Evolutionary conservation across 129 eudicot species (phyloP).

Genomic region (Cynara cardunculus): DNA sequence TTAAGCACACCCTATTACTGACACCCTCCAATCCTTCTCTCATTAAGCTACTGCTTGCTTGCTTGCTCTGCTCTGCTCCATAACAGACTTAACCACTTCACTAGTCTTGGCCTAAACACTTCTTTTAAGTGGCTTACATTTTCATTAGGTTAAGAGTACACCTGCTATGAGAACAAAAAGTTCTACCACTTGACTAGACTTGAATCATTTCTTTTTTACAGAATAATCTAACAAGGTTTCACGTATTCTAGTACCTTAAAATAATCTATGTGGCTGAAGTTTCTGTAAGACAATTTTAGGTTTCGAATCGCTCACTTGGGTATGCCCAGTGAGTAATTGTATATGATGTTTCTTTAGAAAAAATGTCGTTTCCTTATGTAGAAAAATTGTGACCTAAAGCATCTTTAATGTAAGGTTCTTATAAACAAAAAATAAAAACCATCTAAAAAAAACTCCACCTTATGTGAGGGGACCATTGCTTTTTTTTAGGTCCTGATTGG

Average conservation of each 20-base stretch:
- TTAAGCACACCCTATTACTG: not conserved
- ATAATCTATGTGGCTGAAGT: not conserved
- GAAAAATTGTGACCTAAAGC: not conserved
- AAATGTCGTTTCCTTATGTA: not conserved
- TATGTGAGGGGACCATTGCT: not conserved
- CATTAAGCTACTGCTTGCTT: not conserved
- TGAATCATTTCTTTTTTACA: not conserved
- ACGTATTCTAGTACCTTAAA: too few relatives aligned
- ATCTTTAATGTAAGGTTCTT: too few relatives aligned
- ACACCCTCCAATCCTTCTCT: not conserved
- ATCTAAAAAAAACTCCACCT: not conserved
- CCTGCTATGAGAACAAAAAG: too few relatives aligned
- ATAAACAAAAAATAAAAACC: too few relatives aligned
- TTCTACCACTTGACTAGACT: too few relatives aligned
- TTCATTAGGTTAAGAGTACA: too few relatives aligned
- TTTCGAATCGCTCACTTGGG: too few relatives aligned
- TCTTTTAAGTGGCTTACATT: too few relatives aligned
- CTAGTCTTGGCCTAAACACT: not conserved
- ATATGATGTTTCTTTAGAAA: not conserved
- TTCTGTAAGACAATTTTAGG: not conserved
- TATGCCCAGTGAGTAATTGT: not conserved
- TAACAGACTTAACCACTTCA: not conserved
- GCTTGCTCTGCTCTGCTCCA: not conserved
- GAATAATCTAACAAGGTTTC: not conserved
- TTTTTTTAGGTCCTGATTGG: conserved; percentile 19